A percentile compares a stretch with the other conserved stretches of the same genome.
Evolutionary conservation across 2,329 filamentous ascomycete genomes (phyloP).

Genomic region (Ambrosiella beaveri): DNA sequence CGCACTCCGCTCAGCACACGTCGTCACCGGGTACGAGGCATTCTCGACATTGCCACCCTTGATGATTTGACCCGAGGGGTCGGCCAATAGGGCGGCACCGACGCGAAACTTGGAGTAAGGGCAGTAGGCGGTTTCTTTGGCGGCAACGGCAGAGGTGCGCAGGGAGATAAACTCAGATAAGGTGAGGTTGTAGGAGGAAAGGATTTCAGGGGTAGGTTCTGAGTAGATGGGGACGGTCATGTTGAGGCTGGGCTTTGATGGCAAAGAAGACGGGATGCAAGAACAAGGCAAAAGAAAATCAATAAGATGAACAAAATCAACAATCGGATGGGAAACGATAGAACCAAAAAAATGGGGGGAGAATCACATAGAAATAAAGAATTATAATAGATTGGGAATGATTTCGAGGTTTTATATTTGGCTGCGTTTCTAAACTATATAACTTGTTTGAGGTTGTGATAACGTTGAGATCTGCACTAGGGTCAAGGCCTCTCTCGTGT

Average conservation of each 20-base stretch:
- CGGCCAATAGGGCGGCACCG: constrained; percentile 55
- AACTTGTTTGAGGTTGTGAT: no score
- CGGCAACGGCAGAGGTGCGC: constrained; percentile 43
- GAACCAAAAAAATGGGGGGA: no score
- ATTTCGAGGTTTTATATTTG: no score
- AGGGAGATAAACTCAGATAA: constrained; percentile 47
- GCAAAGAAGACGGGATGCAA: background rate
- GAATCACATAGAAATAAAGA: no score
- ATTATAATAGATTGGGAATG: no score
- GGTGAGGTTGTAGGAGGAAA: constrained; percentile 30
- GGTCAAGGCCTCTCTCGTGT: no score
- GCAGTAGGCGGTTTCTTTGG: constrained; percentile 72
- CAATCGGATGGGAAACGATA: no score
- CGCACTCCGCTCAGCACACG: constrained; percentile 85
- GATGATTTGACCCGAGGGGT: constrained; percentile 22
- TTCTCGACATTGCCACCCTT: constrained; percentile 86
- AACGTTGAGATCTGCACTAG: no score
- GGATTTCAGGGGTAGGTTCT: constrained; percentile 17
- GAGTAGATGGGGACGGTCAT: constrained; percentile 15
- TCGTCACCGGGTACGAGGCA: constrained; percentile 82
- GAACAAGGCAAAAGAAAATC: background rate
- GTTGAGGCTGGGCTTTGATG: background rate
- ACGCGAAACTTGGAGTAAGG: constrained; percentile 88
- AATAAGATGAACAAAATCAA: no score
- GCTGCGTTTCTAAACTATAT: no score